Evolutionary conservation across 2,329 filamentous ascomycete species (phyloP).

Genomic region (Eutypella sp.): DNA sequence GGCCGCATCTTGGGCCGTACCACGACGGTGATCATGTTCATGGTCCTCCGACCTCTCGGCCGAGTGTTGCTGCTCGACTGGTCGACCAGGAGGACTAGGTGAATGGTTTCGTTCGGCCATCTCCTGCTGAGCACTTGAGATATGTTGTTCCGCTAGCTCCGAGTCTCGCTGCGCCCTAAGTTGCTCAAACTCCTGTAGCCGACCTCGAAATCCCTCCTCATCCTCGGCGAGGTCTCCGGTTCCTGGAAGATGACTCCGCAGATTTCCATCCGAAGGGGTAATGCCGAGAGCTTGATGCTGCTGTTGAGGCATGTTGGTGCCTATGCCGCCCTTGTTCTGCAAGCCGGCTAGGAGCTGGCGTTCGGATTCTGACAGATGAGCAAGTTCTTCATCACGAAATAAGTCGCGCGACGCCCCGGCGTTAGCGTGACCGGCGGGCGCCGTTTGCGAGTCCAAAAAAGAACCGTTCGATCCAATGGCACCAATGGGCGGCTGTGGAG

Average conservation of each 20-base stretch:
- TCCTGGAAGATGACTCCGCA: conserved; percentile 44
- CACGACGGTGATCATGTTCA: conserved; percentile 10
- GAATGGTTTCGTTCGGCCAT: conserved; percentile 10
- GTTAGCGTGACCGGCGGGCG: conserved; percentile 36
- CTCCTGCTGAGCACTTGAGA: conserved; percentile 13
- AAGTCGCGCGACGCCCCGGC: conserved; percentile 44
- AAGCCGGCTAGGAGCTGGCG: conserved; percentile 47
- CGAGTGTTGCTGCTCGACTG: conserved; percentile 5
- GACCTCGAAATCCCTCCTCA: conserved; percentile 58
- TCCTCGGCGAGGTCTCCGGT: conserved; percentile 49
- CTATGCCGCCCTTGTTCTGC: conserved; percentile 26
- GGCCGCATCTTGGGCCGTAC: conserved; percentile 16
- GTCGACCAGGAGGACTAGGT: conserved; percentile 6
- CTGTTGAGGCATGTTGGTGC: conserved; percentile 32
- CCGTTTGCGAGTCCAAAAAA: conserved; percentile 62
- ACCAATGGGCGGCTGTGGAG: conserved; percentile 48
- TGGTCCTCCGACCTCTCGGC: conserved; percentile 10
- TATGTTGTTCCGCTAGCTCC: conserved; percentile 34
- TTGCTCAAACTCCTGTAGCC: conserved; percentile 78
- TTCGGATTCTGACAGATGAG: conserved; percentile 53
- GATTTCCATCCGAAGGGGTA: conserved; percentile 30
- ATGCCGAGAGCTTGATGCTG: conserved; percentile 35
- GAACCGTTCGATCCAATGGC: conserved; percentile 57
- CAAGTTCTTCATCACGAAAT: conserved; percentile 69
- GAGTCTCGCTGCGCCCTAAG: conserved; percentile 69